Conservation (phyloP, 1,139 yeast species). For the Taphrina deformans region DNA sequence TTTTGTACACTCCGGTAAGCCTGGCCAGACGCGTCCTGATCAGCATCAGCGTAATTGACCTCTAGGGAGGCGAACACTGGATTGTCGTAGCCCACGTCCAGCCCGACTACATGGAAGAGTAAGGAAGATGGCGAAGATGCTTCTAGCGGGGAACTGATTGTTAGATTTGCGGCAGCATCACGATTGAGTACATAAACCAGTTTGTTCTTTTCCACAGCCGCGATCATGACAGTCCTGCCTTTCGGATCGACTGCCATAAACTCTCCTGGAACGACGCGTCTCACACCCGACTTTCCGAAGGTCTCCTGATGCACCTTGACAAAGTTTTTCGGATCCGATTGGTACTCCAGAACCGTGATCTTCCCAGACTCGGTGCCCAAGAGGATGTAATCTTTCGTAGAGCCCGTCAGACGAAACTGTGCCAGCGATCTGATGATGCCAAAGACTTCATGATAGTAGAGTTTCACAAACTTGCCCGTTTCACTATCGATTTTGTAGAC, state of each 20-base stretch:
- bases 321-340: conserved; percentile 50
- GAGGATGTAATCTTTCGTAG: conserved; percentile 57
- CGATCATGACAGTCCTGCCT: conserved; percentile 67
- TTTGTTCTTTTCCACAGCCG: conserved; percentile 72
- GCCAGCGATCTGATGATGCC: conserved; percentile 60
- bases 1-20: conserved; percentile 41
- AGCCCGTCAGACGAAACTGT: conserved; percentile 56
- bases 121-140: conserved; percentile 56
- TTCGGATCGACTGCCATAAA: conserved; percentile 72
- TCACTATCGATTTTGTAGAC: conserved; percentile 56
- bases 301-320: conserved; percentile 62
- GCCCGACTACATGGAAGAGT: conserved; percentile 58
- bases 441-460: conserved; percentile 55
- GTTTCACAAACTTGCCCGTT: conserved; percentile 56
- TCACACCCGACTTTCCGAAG: conserved; percentile 69
- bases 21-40: conserved; percentile 40
- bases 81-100: conserved; percentile 77
- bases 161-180: conserved; percentile 52
- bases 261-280: conserved; percentile 75
- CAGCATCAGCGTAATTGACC: conserved; percentile 51
- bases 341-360: conserved; percentile 58
- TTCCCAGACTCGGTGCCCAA: conserved; percentile 82
- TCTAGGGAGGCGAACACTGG: conserved; percentile 84
- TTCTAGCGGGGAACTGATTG: conserved; percentile 73
- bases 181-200: conserved; percentile 61